Evolutionary conservation across 208 protist species (phyloP).

Genomic region (Vickermania spadyakhi): DNA sequence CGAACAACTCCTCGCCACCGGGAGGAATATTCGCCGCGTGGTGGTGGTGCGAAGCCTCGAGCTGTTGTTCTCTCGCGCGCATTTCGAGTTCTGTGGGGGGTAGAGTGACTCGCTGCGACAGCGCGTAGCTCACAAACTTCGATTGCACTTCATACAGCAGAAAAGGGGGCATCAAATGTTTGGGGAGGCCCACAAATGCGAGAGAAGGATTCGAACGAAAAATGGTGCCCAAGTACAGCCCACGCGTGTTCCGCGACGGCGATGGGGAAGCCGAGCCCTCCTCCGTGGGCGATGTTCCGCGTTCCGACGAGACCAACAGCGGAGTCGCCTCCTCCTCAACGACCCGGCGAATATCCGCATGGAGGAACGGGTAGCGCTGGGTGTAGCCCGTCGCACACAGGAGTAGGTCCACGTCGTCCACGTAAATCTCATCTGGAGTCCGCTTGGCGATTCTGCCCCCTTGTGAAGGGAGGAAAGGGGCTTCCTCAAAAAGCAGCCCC

Average conservation of each 20-base stretch:
- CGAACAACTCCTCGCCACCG: slow-evolving; percentile 26
- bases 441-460: background rate
- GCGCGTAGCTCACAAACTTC: slow-evolving; percentile 72
- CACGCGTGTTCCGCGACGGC: slow-evolving; percentile 8
- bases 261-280: background rate
- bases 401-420: slow-evolving; percentile 68
- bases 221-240: slow-evolving; percentile 75
- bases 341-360: slow-evolving; percentile 36
- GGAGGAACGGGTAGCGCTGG: slow-evolving; percentile 67
- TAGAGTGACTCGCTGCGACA: slow-evolving; percentile 48
- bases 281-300: background rate
- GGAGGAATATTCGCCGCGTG: slow-evolving; percentile 15
- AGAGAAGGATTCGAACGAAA: slow-evolving; percentile 42
- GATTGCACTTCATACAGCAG: slow-evolving; percentile 79
- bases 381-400: slow-evolving; percentile 78
- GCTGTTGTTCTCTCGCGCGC: slow-evolving; percentile 17
- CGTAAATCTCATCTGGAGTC: background rate
- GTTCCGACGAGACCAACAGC: background rate
- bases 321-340: slow-evolving; percentile 31
- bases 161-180: slow-evolving; percentile 67
- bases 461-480: background rate
- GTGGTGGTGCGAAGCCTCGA: slow-evolving; percentile 12
- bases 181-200: slow-evolving; percentile 74
- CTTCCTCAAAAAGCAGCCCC: background rate
- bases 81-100: slow-evolving; percentile 21